Conservation (phyloP, 371 early-diverging fungal species). For the Rhizopus arrhizus region DNA sequence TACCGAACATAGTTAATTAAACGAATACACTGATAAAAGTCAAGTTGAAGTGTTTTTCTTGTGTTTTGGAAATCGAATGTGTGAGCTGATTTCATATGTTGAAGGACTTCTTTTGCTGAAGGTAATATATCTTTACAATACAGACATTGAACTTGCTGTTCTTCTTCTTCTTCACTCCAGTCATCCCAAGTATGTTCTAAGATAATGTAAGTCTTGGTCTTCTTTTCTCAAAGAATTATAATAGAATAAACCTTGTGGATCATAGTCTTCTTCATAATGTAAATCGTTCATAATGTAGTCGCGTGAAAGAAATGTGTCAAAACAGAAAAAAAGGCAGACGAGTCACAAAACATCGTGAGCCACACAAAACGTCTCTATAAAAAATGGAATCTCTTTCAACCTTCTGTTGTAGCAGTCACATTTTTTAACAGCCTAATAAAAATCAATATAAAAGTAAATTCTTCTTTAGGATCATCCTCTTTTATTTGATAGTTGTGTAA, state of each 20-base stretch:
- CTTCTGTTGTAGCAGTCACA: too few relatives aligned
- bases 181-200: slow-evolving; percentile 67
- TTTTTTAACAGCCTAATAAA: too few relatives aligned
- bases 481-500: too few relatives aligned
- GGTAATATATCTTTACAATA: slow-evolving; percentile 65
- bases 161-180: slow-evolving; percentile 75
- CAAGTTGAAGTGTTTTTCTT: slow-evolving; percentile 59
- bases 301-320: not conserved
- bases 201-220: not conserved
- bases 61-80: slow-evolving; percentile 70
- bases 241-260: slow-evolving; percentile 1
- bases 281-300: not conserved
- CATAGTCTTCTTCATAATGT: slow-evolving; percentile 5
- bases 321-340: too few relatives aligned
- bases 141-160: slow-evolving; percentile 65
- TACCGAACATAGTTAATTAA: slow-evolving; percentile 83
- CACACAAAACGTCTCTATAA: too few relatives aligned
- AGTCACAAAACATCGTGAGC: too few relatives aligned
- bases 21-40: slow-evolving; percentile 86
- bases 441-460: too few relatives aligned
- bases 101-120: slow-evolving; percentile 57
- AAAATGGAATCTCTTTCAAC: too few relatives aligned
- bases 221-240: too few relatives aligned
- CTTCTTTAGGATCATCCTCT: too few relatives aligned
- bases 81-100: slow-evolving; percentile 66